Evolutionary conservation across 2,329 filamentous ascomycete species (phyloP), one percentile per base, ranked within the genome.

Genomic region (Parafenestella ontariensis): DNA sequence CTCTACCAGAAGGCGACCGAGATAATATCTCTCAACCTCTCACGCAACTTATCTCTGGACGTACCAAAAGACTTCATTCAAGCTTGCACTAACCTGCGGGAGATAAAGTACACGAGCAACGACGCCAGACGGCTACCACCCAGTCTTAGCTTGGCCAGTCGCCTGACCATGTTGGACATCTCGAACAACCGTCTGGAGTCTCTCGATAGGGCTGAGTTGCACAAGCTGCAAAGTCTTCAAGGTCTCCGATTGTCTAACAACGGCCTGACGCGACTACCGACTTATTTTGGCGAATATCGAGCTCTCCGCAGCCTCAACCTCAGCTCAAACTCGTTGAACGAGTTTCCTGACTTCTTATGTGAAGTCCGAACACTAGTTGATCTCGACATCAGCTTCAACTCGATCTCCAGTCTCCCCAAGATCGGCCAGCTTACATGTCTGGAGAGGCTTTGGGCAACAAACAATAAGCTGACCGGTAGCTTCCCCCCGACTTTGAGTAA

Each of bases 11-110:
- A 92, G 73, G 91, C 94, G 0, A 83, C 86, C 10, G 95, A 99
- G 70, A 98, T 99, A 64, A 94, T 96, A 50, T 96, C 92, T 0
- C 84, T 99, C 34, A 98, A 99, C 70, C 81, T 99, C 9, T 98
- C 95, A 1, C 87, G 91, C 33, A 99, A 99, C 66, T 79, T 98
- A 40, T 95, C 92, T 0, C 82, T 99, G 24, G 92, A 97, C 66
- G 88, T 99, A 13, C 95, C 95, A 0, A 92, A 92, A 70, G 95
- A 99, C 75, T 99, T 99, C 72, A 93, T 99, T 50, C 92, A 96
- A 73, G 90, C 91, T 24, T 99, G 95, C 77, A 87, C 89, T 64
- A 92, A 94, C 69, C 81, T 99, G 18, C 87, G 94, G 46, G 95
- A 99, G 74, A 95, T 99, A 81, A 96, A 96, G 70, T 99, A 90